Evolutionary conservation across 2,329 filamentous ascomycete genomes (phyloP).

Genomic region (Chrysoporthe deuterocubensis): DNA sequence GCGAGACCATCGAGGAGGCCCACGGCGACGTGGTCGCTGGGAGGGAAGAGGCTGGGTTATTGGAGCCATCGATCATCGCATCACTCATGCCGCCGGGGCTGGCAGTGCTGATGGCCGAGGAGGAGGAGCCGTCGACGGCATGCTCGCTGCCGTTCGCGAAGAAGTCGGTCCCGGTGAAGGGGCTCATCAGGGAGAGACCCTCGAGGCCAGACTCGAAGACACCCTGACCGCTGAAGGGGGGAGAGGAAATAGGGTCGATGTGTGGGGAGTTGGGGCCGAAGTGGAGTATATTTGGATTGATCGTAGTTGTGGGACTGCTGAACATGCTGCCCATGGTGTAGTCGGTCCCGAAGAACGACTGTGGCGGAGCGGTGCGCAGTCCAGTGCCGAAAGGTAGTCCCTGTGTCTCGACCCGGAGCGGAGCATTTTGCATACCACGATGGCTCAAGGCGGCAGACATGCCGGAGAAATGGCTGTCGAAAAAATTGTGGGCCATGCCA

Average conservation of each 20-base stretch:
- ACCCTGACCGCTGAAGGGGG: constrained; percentile 55
- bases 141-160: constrained; percentile 74
- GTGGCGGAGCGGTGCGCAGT: constrained; percentile 76
- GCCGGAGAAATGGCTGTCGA: constrained; percentile 64
- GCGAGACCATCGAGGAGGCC: constrained; percentile 71
- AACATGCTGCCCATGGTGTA: constrained; percentile 76
- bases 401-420: constrained; percentile 84
- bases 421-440: constrained; percentile 66
- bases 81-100: constrained; percentile 93
- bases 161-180: constrained; percentile 57
- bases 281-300: constrained; percentile 77
- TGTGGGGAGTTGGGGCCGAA: constrained; percentile 76
- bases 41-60: constrained; percentile 60
- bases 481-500: constrained; percentile 55
- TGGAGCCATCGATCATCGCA: constrained; percentile 83
- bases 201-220: constrained; percentile 22
- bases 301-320: constrained; percentile 56
- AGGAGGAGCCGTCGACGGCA: constrained; percentile 89
- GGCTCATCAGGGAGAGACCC: constrained; percentile 59
- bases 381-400: constrained; percentile 69
- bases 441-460: constrained; percentile 73
- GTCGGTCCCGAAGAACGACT: constrained; percentile 66
- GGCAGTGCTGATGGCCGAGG: constrained; percentile 92
- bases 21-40: constrained; percentile 64
- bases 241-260: constrained; percentile 61